A percentile compares a stretch with the other conserved stretches of the same genome.
phyloP scores from a whole-genome alignment of 106 monocot species.

The Narthecium ossifragum region DNA sequence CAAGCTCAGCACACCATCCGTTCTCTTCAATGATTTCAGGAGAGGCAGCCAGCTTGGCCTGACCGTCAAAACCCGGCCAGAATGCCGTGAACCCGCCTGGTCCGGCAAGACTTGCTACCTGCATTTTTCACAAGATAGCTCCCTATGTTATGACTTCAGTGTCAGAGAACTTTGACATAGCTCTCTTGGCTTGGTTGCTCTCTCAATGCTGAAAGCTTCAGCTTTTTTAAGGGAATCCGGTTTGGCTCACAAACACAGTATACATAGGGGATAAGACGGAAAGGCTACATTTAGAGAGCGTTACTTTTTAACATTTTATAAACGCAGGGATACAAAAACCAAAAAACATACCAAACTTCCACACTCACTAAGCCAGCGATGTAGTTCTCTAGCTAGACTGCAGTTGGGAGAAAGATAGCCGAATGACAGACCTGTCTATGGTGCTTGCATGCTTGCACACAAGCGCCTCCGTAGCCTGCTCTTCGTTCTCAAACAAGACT shows the following conservation, averaged over 20 bases:
- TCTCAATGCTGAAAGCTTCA: background rate
- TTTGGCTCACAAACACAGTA: background rate
- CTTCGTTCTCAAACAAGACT: conserved; percentile 65
- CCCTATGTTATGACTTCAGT: no score
- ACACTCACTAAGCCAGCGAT: no score
- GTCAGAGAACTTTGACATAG: no score
- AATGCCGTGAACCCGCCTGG: no score
- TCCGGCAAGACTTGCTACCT: no score
- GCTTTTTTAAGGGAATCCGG: background rate
- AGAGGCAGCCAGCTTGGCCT: no score
- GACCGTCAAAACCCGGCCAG: no score
- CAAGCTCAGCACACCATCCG: no score
- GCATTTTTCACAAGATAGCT: no score
- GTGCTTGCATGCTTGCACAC: conserved; percentile 73
- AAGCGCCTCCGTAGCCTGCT: conserved; percentile 78
- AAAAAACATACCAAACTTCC: background rate
- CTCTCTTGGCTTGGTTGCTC: no score
- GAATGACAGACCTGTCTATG: conserved; percentile 47
- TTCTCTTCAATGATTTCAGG: no score
- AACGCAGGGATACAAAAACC: background rate
- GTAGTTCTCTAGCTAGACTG: conserved; percentile 66
- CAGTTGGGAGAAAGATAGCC: conserved; percentile 84
- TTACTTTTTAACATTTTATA: background rate
- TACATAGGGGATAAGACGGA: background rate
- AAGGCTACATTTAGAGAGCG: background rate